Evolutionary conservation across 495 filamentous ascomycete species (phyloP).

Genomic region (Articulospora tetracladia): DNA sequence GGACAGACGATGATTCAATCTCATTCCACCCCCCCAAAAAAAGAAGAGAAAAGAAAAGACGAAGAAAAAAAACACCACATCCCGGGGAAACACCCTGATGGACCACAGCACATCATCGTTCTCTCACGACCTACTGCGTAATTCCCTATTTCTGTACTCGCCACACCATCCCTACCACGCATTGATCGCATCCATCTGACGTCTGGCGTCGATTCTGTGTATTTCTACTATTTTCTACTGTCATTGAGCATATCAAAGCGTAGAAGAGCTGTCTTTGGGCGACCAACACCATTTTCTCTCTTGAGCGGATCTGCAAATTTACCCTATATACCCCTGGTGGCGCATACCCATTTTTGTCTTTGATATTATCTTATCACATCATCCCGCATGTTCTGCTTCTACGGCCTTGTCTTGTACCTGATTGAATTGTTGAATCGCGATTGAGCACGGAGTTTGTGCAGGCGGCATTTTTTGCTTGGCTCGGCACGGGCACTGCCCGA

Average conservation of each 20-base stretch:
- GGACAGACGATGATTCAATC: conserved; percentile 15
- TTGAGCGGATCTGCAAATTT: conserved; percentile 1
- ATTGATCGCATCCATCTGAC: not conserved
- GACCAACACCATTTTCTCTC: conserved; percentile 1
- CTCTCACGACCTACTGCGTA: not conserved
- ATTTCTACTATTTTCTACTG: conserved; percentile 14
- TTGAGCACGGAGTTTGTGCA: conserved; percentile 16
- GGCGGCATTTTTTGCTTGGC: not conserved
- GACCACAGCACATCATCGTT: not conserved
- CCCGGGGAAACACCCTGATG: not conserved
- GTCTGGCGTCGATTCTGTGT: conserved; percentile 15
- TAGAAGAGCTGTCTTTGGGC: conserved; percentile 4
- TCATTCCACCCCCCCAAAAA: not conserved
- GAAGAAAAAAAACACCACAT: conserved; percentile 1
- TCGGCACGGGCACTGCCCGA: not conserved
- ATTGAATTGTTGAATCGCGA: conserved; percentile 7
- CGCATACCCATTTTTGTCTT: conserved; percentile 6
- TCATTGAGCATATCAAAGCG: not conserved
- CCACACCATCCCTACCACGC: not conserved
- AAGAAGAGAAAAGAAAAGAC: not conserved
- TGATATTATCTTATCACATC: not conserved
- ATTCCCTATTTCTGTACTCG: not conserved
- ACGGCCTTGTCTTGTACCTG: not conserved
- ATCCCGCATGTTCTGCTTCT: not conserved
- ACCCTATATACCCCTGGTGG: conserved; percentile 10